A percentile compares a stretch with the other conserved stretches of the same genome.
These are phyloP conservation scores for Betula pendula DNA, from an alignment of 306 rosid genomes.

Conservation along the genomic window DNA sequence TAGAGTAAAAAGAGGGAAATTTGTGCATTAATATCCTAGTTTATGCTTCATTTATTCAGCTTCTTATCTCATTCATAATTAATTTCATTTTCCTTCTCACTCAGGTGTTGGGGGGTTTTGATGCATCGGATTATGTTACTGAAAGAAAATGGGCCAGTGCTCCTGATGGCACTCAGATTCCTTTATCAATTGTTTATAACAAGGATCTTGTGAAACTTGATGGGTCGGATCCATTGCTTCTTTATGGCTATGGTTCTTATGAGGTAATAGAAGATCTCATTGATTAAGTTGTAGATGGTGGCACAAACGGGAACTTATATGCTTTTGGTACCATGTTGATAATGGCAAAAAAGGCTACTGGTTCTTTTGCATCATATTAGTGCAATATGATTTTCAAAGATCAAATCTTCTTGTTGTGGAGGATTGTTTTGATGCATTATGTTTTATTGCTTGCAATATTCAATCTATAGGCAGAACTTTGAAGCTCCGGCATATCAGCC, in stretches of 20 bases:
- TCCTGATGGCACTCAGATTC: slow-evolving; percentile 75
- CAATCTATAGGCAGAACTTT: not conserved
- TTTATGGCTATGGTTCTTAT: slow-evolving; percentile 94
- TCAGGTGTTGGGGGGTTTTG: slow-evolving; percentile 92
- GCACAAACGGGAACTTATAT: slow-evolving; percentile 21
- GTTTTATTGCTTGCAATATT: not conserved
- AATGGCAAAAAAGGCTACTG: slow-evolving; percentile 17
- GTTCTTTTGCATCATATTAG: not conserved
- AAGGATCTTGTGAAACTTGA: slow-evolving; percentile 83
- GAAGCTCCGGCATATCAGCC: not conserved
- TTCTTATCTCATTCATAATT: not conserved
- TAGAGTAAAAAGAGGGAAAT: not conserved
- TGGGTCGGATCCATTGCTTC: slow-evolving; percentile 88
- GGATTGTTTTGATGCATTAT: not conserved
- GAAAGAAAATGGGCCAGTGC: slow-evolving; percentile 90
- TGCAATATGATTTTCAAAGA: not conserved
- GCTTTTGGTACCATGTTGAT: slow-evolving; percentile 20
- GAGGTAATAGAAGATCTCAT: slow-evolving; percentile 56
- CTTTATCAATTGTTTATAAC: slow-evolving; percentile 78
- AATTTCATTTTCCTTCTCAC: not conserved
- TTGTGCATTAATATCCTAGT: not conserved
- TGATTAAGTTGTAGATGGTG: slow-evolving; percentile 22
- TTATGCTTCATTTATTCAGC: not conserved
- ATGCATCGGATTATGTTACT: slow-evolving; percentile 67
- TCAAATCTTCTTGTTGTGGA: not conserved